phyloP scores from a whole-genome alignment of 2,329 filamentous ascomycete genomes.

The Fusarium proliferatum region DNA sequence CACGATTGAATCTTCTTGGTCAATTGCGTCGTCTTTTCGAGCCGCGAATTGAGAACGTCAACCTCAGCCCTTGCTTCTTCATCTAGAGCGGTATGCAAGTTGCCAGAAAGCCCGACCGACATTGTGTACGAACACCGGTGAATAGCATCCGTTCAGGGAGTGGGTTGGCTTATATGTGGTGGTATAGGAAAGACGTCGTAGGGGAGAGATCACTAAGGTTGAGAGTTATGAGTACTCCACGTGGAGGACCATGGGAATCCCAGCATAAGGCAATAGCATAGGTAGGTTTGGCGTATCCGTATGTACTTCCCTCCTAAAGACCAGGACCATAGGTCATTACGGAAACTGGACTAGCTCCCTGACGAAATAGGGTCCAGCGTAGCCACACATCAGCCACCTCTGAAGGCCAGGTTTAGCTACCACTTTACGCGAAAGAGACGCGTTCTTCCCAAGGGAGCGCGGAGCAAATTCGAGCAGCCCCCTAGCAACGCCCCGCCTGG shows the following conservation, averaged over 20 bases:
- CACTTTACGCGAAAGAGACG: conserved; percentile 46
- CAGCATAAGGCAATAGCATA: not conserved
- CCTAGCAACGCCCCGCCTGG: conserved; percentile 33
- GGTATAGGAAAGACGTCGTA: not conserved
- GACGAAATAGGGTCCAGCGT: not conserved
- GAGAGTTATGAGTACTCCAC: not conserved
- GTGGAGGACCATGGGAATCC: conserved; percentile 8
- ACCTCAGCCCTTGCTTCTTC: conserved; percentile 77
- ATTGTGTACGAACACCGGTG: conserved; percentile 49
- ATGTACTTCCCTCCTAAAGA: not conserved
- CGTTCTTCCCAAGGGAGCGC: conserved; percentile 29
- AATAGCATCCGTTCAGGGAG: not conserved
- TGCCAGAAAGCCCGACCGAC: conserved; percentile 62
- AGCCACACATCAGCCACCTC: conserved; percentile 21
- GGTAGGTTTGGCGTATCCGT: not conserved
- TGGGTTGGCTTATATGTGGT: not conserved
- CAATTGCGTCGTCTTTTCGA: conserved; percentile 92
- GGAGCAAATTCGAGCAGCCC: conserved; percentile 28
- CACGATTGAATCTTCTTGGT: conserved; percentile 97
- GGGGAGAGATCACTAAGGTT: conserved; percentile 2
- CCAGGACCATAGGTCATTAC: conserved; percentile 24
- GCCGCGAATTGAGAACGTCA: conserved; percentile 75
- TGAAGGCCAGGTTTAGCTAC: not conserved
- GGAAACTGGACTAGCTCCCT: conserved; percentile 17
- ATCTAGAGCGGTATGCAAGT: conserved; percentile 64